Conservation (phyloP, 495 filamentous ascomycete genomes). For the Penicillium pulvis region DNA sequence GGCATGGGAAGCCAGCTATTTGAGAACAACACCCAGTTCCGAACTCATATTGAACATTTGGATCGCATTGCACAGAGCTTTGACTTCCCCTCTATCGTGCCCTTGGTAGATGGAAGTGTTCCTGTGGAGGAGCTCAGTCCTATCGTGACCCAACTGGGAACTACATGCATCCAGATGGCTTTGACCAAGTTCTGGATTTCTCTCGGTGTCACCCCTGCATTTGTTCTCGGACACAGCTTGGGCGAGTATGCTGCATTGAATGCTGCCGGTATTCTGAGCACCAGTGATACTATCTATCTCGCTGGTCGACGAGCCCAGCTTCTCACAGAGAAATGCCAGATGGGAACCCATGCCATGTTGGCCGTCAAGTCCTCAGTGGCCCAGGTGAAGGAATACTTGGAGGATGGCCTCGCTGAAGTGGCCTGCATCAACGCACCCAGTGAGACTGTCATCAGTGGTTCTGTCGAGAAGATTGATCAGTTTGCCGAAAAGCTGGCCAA, state of each 20-base stretch:
- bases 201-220: constrained; percentile 73
- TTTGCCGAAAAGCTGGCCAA: constrained; percentile 59
- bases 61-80: constrained; percentile 68
- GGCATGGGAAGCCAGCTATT: constrained; percentile 76
- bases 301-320: constrained; percentile 77
- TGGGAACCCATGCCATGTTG: constrained; percentile 67
- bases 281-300: constrained; percentile 77
- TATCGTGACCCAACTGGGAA: constrained; percentile 74
- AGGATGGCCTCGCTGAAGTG: constrained; percentile 38
- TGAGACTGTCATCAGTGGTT: constrained; percentile 55
- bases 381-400: constrained; percentile 34
- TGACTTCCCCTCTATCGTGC: constrained; percentile 66
- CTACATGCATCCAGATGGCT: constrained; percentile 82
- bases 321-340: constrained; percentile 69
- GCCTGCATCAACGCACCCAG: constrained; percentile 56
- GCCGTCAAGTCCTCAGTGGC: constrained; percentile 45
- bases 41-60: constrained; percentile 67
- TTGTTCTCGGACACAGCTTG: constrained; percentile 82
- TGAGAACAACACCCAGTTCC: constrained; percentile 66
- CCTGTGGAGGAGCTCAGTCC: constrained; percentile 62
- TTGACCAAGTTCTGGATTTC: constrained; percentile 77
- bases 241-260: constrained; percentile 89
- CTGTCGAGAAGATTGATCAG: constrained; percentile 48
- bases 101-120: constrained; percentile 58
- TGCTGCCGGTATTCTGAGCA: constrained; percentile 76